Evolutionary conservation across 495 filamentous ascomycete genomes (phyloP), one percentile per base, ranked within the genome.

Genomic region (Lepidopterella palustris): DNA sequence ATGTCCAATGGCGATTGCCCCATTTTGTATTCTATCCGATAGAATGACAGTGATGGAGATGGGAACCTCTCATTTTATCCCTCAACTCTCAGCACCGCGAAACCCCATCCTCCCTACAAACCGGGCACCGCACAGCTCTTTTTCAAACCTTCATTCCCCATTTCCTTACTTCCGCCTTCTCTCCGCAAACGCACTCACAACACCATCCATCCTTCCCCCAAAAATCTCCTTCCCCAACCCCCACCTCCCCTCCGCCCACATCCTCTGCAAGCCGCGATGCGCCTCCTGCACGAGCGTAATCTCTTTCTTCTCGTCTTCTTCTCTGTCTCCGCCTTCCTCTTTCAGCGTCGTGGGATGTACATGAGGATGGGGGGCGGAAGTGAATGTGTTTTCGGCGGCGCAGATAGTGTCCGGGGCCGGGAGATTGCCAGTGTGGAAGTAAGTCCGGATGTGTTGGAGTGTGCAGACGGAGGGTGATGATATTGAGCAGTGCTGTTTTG

Each of bases 391-490:
- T n/a, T 32, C 6, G 24, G 31, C 18, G 3, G 3, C 2, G 29
- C 70, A 72, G 4, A 69, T 27, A 0, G 70, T 73, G 25, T 67
- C 59, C 10, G 29, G 26, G 13, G 59, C 57, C 10, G 72, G 72
- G 13, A 75, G 55, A 9, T 28, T 48, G 5, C 70, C 72, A 15
- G 45, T 66, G 32, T 72, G 67, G 45, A 75, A 71, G 59, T 75
- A 75, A 5, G 49, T 45, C 5, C 65, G 45, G 18, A 73, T 55
- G 35, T 48, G 25, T 0, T 20, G 18, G 10, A 60, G n/a, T n/a
- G 70, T 71, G 59, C 72, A 75, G 20, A 59, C 59, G 4, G 67
- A 66, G 27, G 55, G 60, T 8, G 63, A 27, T 13, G 61, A 42
- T 18, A 65, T 40, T 1, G 70, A 68, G 57, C 68, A 70, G 58